A percentile compares a stretch with the other conserved stretches of the same genome.
These are phyloP conservation scores for Solanum chacoense DNA, from an alignment of 305 asterid genomes.

Conservation along the genomic window DNA sequence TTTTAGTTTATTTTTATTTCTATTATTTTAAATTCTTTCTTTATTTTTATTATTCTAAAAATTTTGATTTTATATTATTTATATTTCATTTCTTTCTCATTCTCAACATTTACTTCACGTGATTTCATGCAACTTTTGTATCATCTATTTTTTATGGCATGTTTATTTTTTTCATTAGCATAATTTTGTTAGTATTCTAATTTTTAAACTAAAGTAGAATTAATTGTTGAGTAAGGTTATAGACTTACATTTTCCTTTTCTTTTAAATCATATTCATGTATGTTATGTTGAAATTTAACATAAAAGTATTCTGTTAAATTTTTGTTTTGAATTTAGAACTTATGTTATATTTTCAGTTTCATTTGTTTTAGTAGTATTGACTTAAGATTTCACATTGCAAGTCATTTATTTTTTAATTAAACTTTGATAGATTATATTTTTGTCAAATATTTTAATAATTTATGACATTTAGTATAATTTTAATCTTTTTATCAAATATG, in stretches of 20 bases:
- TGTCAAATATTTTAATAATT: too few relatives aligned
- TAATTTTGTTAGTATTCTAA: background rate
- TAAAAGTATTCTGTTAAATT: background rate
- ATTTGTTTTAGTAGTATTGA: too few relatives aligned
- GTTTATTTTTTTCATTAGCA: background rate
- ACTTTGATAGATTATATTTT: too few relatives aligned
- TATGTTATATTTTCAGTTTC: too few relatives aligned
- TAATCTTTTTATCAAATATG: too few relatives aligned
- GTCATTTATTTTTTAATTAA: too few relatives aligned
- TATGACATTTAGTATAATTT: too few relatives aligned
- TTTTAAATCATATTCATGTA: background rate
- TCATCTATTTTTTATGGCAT: background rate
- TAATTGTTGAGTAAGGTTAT: background rate
- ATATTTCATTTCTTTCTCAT: background rate
- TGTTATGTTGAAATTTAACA: background rate
- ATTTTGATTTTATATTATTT: too few relatives aligned
- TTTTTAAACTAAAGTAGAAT: background rate
- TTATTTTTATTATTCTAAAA: background rate
- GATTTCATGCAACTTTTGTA: background rate
- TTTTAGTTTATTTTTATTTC: background rate
- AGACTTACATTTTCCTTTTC: background rate
- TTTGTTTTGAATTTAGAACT: too few relatives aligned
- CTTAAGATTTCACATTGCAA: too few relatives aligned
- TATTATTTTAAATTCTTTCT: too few relatives aligned
- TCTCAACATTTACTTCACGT: background rate